Evolutionary conservation across 345 rosid genomes (phyloP), one percentile per base, ranked within the genome.

Genomic region (Gossypium herbaceum): DNA sequence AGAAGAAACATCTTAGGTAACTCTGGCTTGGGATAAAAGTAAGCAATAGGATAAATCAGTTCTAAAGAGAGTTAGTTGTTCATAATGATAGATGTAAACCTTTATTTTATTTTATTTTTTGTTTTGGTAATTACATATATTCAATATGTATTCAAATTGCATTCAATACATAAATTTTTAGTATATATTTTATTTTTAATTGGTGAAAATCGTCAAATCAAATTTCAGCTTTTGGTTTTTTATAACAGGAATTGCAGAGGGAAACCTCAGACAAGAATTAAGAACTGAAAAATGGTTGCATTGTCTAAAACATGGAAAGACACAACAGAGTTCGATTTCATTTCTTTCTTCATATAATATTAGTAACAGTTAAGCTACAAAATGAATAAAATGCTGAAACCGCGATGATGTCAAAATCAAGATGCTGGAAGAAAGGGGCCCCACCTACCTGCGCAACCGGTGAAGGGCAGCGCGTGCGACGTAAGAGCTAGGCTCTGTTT

Each of bases 391-490:
- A 7, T 16, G 17, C 39, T 16, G 2, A 5, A 60, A 13, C 43
- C 39, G 39, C 7, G 15, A 15, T 13, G 41, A 34, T 45, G 67
- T 29, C 67, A 39, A 63, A 63, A 61, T 2, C 12, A 2, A 57
- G 59, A 9, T 54, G 58, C 19, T 10, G 22, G 16, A 15, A 51
- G 17, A 51, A 7, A 13, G 9, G 3, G 20, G 48, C 12, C 65
- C 27, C 16, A 48, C 16, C 34, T 74, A 65, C 15, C 76, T 60
- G 50, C 48, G 62, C 50, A 87, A 60, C 54, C 83, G 82, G 7
- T 73, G 80, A 59, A 84, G 68, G 10, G 86, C 90, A 29, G 84
- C 77, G 65, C 68, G 78, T 12, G 87, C 89, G 8, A 17, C 71
- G 7, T 81, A 41, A 9, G 71, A 73, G 10, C 60, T 57, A 41